Base-by-base conservation (phyloP, 2,329 filamentous ascomycete genomes). In the Aureobasidium mangrovei region DNA sequence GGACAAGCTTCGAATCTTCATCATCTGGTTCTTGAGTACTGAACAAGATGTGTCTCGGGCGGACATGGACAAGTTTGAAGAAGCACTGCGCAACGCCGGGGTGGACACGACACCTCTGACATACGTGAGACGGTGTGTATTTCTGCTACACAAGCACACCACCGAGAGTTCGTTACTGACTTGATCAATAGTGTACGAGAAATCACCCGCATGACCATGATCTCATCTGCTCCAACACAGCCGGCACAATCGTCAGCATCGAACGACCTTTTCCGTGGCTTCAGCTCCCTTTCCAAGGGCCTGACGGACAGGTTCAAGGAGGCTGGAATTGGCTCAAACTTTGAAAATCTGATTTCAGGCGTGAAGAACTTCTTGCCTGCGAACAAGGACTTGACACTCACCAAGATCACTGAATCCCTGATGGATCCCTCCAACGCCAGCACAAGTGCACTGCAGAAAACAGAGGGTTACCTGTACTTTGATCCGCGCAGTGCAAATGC, bases 281-380 rank as follows among this genome's bases (percentile, higher is more conserved):
- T 98, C 74, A 93, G 86, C 31, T 89, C 86, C 41, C 87, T 98
- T 59, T 93, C 89, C 8, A 91, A 87, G 41, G 87, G 91, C 38
- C 82, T 98, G 4, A 96, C 93, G 6, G 91, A 96, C 70, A 86
- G 90, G 27, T 85, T 98, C 67, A 94, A 95, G 67, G 91, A 95
- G 60, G 90, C 89, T 32, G 88, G 94, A 18, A 82, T 91, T 1
- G 80, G 83, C 46, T 81, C 84, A 53, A 97, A 97, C 68, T 88
- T 98, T 64, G 93, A 97, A 69, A 91, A 86, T 31, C 81, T 98
- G 41, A 91, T 97, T 58, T 91, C 89, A 4, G 91, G 91, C 41
- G 91, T 98, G 65, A 98, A 97, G 73, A 97, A 95, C 71, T 95
- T 98, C 72, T 75, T 98, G n/a, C 93, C 94, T 0, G 88, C 83